Conservation (phyloP, 139 green algal genomes). For the Coccomyxa sp. region DNA sequence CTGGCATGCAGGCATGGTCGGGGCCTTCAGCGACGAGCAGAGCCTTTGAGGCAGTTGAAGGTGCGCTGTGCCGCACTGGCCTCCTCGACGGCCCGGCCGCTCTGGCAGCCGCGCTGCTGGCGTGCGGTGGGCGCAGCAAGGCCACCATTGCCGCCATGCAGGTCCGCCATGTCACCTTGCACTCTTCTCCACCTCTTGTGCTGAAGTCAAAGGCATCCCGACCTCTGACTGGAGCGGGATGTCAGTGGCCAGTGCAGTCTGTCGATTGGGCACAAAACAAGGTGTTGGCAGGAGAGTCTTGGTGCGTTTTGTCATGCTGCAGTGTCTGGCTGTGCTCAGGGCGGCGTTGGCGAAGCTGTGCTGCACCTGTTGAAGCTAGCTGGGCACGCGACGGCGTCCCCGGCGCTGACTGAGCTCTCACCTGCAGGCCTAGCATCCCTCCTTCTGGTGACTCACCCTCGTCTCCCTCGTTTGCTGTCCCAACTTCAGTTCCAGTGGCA, state of each 20-base stretch:
- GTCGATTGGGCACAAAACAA: too few species aligned
- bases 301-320: too few species aligned
- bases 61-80: slow-evolving; percentile 33
- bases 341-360: not conserved
- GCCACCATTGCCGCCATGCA: slow-evolving; percentile 19
- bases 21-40: too few species aligned
- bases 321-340: not conserved
- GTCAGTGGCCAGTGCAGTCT: too few species aligned
- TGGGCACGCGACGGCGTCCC: slow-evolving; percentile 17
- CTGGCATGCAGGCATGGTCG: too few species aligned
- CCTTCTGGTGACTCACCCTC: not conserved
- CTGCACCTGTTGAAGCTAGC: too few species aligned
- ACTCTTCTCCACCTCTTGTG: too few species aligned
- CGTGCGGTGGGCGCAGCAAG: slow-evolving; percentile 30
- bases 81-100: slow-evolving; percentile 51
- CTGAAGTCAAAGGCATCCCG: too few species aligned
- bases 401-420: slow-evolving; percentile 52
- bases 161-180: slow-evolving; percentile 5
- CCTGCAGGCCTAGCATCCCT: slow-evolving; percentile 46
- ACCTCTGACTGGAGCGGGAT: too few species aligned
- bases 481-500: too few species aligned
- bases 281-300: too few species aligned
- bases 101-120: slow-evolving; percentile 46
- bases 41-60: slow-evolving; percentile 21
- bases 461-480: not conserved